Evolutionary conservation across 306 rosid genomes (phyloP).

Genomic region (Pyrus bretschneideri): DNA sequence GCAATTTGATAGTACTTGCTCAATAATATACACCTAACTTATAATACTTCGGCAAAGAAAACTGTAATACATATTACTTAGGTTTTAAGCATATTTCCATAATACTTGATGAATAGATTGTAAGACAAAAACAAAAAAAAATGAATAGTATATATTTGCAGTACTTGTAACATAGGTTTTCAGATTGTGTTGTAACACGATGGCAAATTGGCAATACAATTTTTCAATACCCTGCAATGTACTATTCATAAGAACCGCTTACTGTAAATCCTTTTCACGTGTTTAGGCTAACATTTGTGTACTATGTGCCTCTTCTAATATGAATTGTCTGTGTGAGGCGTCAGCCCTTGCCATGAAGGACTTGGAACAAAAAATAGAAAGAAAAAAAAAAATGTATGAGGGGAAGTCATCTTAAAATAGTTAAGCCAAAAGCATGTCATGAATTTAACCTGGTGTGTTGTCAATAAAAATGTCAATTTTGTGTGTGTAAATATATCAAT

Average conservation of each 20-base stretch:
- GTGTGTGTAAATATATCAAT: too few relatives aligned
- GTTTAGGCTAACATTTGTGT: too few relatives aligned
- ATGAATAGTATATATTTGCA: neutral
- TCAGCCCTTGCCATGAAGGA: too few relatives aligned
- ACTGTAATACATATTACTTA: neutral
- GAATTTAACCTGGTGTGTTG: too few relatives aligned
- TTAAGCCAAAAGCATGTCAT: too few relatives aligned
- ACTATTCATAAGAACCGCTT: neutral
- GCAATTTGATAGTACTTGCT: neutral
- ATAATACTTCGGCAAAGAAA: neutral
- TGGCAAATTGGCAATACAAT: neutral
- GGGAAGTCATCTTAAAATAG: too few relatives aligned
- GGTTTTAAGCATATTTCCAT: constrained; percentile 1
- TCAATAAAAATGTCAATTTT: too few relatives aligned
- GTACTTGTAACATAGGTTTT: neutral
- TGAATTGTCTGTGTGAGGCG: too few relatives aligned
- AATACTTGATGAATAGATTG: neutral
- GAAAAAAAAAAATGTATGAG: too few relatives aligned
- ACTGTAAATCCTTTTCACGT: neutral
- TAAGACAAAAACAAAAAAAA: neutral
- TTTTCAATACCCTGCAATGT: neutral
- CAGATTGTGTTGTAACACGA: neutral
- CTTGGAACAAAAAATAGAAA: too few relatives aligned
- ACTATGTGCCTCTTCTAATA: too few relatives aligned
- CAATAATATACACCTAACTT: neutral